Percentiles rank a stretch among this genome's conserved stretches.
These are phyloP conservation scores for Phytophthora sp. DNA, from an alignment of 352 stramenopile species.

Conservation along the genomic window DNA sequence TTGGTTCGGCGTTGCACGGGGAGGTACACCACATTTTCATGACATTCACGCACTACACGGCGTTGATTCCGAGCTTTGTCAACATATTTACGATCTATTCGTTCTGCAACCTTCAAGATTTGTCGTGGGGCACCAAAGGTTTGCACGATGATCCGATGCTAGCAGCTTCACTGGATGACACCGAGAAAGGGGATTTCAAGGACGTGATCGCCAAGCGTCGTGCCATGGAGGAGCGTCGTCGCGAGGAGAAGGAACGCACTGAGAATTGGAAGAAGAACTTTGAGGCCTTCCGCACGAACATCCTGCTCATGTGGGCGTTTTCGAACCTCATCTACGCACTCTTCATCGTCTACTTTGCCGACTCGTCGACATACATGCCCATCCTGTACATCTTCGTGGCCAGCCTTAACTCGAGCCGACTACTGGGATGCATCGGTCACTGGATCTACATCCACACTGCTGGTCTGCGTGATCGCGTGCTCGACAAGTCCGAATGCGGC, in stretches of 20 bases:
- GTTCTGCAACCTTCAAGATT: constrained; percentile 89
- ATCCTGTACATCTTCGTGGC: constrained; percentile 77
- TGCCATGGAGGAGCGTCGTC: constrained; percentile 69
- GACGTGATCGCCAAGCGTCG: constrained; percentile 82
- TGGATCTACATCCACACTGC: constrained; percentile 75
- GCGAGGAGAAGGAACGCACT: constrained; percentile 53
- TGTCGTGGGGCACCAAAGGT: constrained; percentile 89
- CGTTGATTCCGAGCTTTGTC: constrained; percentile 87
- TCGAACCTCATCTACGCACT: constrained; percentile 84
- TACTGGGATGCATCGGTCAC: constrained; percentile 74
- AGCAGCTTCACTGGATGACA: constrained; percentile 51
- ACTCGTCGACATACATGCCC: constrained; percentile 63
- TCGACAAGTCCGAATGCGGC: constrained; percentile 62
- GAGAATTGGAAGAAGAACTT: constrained; percentile 84
- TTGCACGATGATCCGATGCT: constrained; percentile 62
- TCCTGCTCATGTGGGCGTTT: constrained; percentile 83
- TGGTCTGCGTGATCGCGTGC: constrained; percentile 41
- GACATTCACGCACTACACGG: constrained; percentile 89
- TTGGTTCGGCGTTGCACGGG: constrained; percentile 78
- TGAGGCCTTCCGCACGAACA: constrained; percentile 84
- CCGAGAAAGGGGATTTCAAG: constrained; percentile 84
- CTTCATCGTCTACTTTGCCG: constrained; percentile 72
- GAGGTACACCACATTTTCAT: constrained; percentile 87
- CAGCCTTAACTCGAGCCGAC: constrained; percentile 66
- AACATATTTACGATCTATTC: constrained; percentile 93